Conservation (phyloP, 2,329 filamentous ascomycete genomes). For the Talaromyces atroroseus region DNA sequence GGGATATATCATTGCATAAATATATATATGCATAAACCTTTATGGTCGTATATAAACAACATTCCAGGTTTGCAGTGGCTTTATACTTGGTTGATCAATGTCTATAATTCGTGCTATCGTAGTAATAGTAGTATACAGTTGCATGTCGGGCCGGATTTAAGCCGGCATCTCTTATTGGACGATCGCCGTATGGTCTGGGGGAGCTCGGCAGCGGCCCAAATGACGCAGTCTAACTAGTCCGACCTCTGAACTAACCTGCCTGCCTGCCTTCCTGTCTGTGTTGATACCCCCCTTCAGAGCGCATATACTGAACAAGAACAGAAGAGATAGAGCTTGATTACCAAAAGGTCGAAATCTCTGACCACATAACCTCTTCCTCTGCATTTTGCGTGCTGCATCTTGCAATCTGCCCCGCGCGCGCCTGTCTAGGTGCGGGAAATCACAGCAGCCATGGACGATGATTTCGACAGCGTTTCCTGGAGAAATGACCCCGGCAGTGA, state of each 20-base stretch:
- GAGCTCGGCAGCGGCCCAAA: neutral
- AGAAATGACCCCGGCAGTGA: conserved; percentile 54
- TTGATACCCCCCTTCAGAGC: neutral
- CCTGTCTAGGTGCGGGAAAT: neutral
- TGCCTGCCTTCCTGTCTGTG: no score
- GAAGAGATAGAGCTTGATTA: neutral
- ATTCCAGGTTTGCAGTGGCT: no score
- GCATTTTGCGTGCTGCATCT: neutral
- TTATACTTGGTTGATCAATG: no score
- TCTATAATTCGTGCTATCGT: no score
- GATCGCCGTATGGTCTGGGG: neutral
- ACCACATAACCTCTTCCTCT: neutral
- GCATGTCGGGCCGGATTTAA: no score
- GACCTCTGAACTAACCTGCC: neutral
- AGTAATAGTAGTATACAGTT: no score
- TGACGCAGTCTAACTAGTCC: neutral
- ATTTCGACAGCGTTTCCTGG: conserved; percentile 80
- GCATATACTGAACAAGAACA: neutral
- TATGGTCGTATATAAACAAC: no score
- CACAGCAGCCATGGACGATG: conserved; percentile 48
- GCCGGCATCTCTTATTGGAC: neutral
- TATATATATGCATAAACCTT: neutral
- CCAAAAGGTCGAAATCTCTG: neutral
- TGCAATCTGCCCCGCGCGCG: neutral
- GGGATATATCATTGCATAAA: neutral